Evolutionary conservation across 768 basidiomycete species (phyloP), one percentile per base, ranked within the genome.

Genomic region (Melanogaster broomeanus): DNA sequence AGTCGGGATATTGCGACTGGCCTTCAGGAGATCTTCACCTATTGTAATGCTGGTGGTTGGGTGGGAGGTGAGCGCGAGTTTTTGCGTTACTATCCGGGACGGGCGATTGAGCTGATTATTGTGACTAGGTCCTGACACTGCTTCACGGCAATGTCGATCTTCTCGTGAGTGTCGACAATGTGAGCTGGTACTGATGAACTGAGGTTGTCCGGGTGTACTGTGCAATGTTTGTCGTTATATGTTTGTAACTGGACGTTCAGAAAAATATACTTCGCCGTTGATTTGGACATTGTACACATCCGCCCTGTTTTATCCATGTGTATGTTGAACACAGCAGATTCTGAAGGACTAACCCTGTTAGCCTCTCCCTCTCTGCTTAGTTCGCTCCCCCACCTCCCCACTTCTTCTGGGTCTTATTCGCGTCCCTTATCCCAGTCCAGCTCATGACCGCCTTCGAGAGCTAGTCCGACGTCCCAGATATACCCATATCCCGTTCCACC

Each of bases 401-500:
- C 39, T 22, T 43, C 48, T 19, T 53, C 56, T 15, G 24, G 43
- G 9, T 48, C 58, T 4, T 49, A 47, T 49, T 61, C 64, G 21
- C 51, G 48, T 19, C 51, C 63, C 15, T 41, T 61, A 22, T 67
- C 66, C n/a, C 53, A 45, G 24, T 45, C 65, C 1, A 45, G 49
- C 35, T 61, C 63, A 3, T 57, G 61, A 41, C 58, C 65, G 16
- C 50, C 63, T 19, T 65, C 65, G 9, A 61, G 61, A 33, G 53
- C 59, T 16, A 42, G 53, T 35, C 60, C 66, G 25, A 48, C 41
- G 25, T 59, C 55, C 3, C 44, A 56, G 37, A 1, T 21, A n/a
- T 28, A 55, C 31, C 34, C 43, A 9, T 12, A 31, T 15, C 12
- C 31, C 31, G 12, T 31, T 31, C 31, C 31, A 11, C 12, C 31